A percentile compares a stretch with the other conserved stretches of the same genome.
phyloP scores from a whole-genome alignment of 352 stramenopile species.

The Phytopythium kandeliae region DNA sequence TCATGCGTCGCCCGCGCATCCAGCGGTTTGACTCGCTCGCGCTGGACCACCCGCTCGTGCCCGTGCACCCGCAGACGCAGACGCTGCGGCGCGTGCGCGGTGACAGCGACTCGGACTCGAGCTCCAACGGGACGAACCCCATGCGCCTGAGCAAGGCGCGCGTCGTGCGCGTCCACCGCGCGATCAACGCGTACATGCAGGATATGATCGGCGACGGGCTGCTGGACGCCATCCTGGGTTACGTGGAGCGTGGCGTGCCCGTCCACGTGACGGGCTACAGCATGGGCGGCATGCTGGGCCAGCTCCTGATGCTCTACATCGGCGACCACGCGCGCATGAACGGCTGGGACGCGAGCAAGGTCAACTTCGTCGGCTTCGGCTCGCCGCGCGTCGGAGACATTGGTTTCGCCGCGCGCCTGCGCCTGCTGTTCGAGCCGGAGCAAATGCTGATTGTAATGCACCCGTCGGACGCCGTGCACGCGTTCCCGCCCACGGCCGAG shows the following conservation, averaged over 20 bases:
- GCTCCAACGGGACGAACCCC: slow-evolving; percentile 42
- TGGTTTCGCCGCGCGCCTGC: slow-evolving; percentile 67
- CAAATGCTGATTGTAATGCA: slow-evolving; percentile 85
- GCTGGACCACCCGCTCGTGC: slow-evolving; percentile 45
- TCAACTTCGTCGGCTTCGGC: slow-evolving; percentile 83
- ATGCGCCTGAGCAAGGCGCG: slow-evolving; percentile 46
- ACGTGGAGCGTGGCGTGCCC: slow-evolving; percentile 60
- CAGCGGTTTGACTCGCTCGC: slow-evolving; percentile 70
- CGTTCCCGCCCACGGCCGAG: slow-evolving; percentile 75
- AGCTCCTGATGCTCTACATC: slow-evolving; percentile 76
- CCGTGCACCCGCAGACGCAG: slow-evolving; percentile 51
- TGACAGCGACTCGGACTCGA: slow-evolving; percentile 55
- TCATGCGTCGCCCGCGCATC: slow-evolving; percentile 53
- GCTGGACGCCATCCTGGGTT: slow-evolving; percentile 66
- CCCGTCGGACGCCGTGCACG: slow-evolving; percentile 73
- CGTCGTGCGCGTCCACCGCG: slow-evolving; percentile 68
- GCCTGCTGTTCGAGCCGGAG: slow-evolving; percentile 69
- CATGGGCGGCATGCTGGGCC: slow-evolving; percentile 80
- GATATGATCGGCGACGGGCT: slow-evolving; percentile 81
- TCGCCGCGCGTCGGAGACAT: slow-evolving; percentile 74
- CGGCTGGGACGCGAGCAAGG: slow-evolving; percentile 64
- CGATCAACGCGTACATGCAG: slow-evolving; percentile 78
- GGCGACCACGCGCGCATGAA: slow-evolving; percentile 75
- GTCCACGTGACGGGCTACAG: slow-evolving; percentile 84
- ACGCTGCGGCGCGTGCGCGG: slow-evolving; percentile 28